Base-by-base conservation (phyloP, 2,329 filamentous ascomycete species). In the Fusarium brevicatenulatum region DNA sequence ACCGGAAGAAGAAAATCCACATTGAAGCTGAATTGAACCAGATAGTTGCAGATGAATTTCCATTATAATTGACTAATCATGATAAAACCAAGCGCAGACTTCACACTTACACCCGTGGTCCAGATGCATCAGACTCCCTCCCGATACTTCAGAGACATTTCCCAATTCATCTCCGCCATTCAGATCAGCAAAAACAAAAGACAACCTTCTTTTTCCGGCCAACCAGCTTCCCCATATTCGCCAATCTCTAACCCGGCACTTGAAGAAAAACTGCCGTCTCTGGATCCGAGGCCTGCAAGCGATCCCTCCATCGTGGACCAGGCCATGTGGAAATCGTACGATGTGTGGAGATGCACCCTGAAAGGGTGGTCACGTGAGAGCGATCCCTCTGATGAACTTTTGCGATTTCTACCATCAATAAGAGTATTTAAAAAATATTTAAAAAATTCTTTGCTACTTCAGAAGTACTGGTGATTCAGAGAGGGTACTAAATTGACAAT, bases 281-380 rank as follows among this genome's bases (percentile, higher is more conserved):
- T 34, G 21, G 30, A 55, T 30, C 49, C 57, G 39, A 63, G 61
- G 42, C 32, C 63, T 71, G 50, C 53, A 70, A 56, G 66, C 32
- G 28, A 36, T 62, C 50, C 54, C 30, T 43, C 40, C 23, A 60
- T 46, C 67, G 42, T 71, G 69, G 69, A 46, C 55, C 63, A 49
- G 47, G 47, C 30, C 50, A 72, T 74, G 71, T 71, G 54, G 58
- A 43, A 69, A 73, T 75, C 72, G 72, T 75, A 75, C 66, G 72
- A 75, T 75, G 66, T 71, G 72, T 75, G 72, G 72, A 53, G 72
- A 54, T 73, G 72, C 42, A 39, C 23, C 40, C 42, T 39, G 57
- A 44, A 37, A 73, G 40, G 71, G 71, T 64, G 60, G 50, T 75
- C 72, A 75, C 72, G 72, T 75, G 72, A 66, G 4, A 2, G 1